These are phyloP conservation scores for Thielaviopsis musarum DNA, from an alignment of 2,329 filamentous ascomycete genomes.

Conservation along the genomic window DNA sequence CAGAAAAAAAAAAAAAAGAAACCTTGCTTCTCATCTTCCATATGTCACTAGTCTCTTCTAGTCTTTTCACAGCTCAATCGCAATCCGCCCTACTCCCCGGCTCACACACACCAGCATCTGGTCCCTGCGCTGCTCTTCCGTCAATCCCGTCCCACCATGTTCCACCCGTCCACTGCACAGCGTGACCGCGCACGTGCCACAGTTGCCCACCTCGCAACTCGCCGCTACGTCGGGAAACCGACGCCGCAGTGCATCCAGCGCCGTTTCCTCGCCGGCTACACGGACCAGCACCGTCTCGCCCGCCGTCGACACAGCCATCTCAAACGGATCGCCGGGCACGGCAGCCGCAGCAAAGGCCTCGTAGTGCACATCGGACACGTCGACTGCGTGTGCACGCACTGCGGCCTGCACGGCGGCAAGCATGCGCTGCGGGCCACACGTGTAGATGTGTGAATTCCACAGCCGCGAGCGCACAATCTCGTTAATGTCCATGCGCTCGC, in stretches of 20 bases:
- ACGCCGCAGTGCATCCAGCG: conserved; percentile 30
- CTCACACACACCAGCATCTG: conserved; percentile 36
- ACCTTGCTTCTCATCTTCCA: too few species aligned
- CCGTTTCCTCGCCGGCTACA: conserved; percentile 30
- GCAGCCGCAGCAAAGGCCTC: conserved; percentile 38
- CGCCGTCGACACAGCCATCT: conserved; percentile 31
- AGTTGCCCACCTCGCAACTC: conserved; percentile 38
- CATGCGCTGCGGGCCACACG: conserved; percentile 41
- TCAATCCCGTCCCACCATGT: conserved; percentile 31
- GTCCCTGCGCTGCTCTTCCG: conserved; percentile 26
- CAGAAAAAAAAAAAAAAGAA: not conserved
- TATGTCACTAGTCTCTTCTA: not conserved
- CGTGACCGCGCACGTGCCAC: conserved; percentile 32
- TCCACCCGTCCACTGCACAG: conserved; percentile 28
- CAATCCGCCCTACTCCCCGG: conserved; percentile 31
- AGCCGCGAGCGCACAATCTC: conserved; percentile 27
- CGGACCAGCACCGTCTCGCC: conserved; percentile 23
- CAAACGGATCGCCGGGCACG: conserved; percentile 40
- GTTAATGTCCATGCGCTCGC: conserved; percentile 34
- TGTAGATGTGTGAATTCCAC: conserved; percentile 42
- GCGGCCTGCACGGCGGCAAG: conserved; percentile 32
- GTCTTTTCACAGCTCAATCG: conserved; percentile 21
- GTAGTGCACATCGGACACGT: conserved; percentile 37
- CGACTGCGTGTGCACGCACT: conserved; percentile 26
- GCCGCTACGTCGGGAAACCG: conserved; percentile 28